Percentiles rank a stretch among this genome's conserved stretches.
Evolutionary conservation across 345 rosid genomes (phyloP).

Genomic region (Eucalyptus caleyi): DNA sequence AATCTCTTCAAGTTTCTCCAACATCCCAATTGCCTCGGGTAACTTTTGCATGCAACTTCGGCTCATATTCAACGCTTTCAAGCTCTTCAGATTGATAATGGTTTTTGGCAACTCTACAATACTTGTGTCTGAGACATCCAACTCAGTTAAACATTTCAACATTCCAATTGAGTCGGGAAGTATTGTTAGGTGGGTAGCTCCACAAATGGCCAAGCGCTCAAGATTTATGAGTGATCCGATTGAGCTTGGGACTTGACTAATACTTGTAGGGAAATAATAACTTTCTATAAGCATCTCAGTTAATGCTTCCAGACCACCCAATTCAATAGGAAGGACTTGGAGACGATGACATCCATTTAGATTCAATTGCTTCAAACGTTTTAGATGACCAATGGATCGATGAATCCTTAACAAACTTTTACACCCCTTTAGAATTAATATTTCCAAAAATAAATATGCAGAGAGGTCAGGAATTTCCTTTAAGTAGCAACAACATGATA

Average conservation of each 20-base stretch:
- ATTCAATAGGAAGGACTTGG: background rate
- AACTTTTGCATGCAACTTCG: accelerated
- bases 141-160: background rate
- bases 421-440: background rate
- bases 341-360: background rate
- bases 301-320: accelerated
- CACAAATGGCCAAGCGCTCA: background rate
- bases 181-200: accelerated
- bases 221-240: background rate
- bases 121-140: accelerated
- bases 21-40: background rate
- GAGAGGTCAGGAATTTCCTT: background rate
- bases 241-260: background rate
- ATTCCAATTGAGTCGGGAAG: background rate
- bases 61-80: background rate
- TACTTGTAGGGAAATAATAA: background rate
- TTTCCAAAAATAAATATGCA: background rate
- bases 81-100: background rate
- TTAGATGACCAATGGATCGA: background rate
- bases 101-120: background rate
- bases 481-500: accelerated
- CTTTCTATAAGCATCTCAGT: background rate
- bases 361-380: background rate
- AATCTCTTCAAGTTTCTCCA: background rate
- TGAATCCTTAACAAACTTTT: background rate